Evolutionary conservation across 768 basidiomycete species (phyloP), one percentile per base, ranked within the genome.

Genomic region (Pisolithus sp.): DNA sequence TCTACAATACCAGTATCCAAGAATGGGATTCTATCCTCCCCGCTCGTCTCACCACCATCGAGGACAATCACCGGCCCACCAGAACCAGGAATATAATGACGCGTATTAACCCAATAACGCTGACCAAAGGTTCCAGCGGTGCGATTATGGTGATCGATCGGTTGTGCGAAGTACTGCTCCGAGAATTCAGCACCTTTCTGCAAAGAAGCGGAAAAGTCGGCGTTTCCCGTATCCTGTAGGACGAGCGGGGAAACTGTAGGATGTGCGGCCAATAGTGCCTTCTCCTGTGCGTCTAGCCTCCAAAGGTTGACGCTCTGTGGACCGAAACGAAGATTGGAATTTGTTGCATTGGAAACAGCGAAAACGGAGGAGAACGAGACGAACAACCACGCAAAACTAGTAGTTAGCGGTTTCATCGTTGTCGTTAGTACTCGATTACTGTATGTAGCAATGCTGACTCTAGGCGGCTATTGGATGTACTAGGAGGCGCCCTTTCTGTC

Each of bases 1-100:
- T 91, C 87, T 6, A 88, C 79, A 56, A 97, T 94, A 2, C 93
- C 89, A 0, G 80, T 85, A 55, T 89, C 84, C 56, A 75, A 60
- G 62, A 74, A 77, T 21, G 70, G 71, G 41, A 75, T 51, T 40
- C 82, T 58, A 38, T 86, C 79, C 67, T 81, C 82, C 18, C 92
- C 95, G 55, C 80, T 86, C 4, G 92, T 95, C 71, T 97, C 95
- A 15, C 95, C 95, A 1, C 91, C 92, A 66, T 97, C 95, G 20
- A 97, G 70, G 2, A 97, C 81, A 58, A 92, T 85, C 20, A 97
- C 90, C 0, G 94, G 95, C 2, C 83, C 88, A 41, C 83, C 82
- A 2, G 76, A 68, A 6, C 83, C 76, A 0, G 82, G 75, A 50
- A 79, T 73, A 67, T 94, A 97, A 66, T 90, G 83, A 31, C 88